phyloP scores from a whole-genome alignment of 495 filamentous ascomycete species.

The Aspergillus nanangensis region DNA sequence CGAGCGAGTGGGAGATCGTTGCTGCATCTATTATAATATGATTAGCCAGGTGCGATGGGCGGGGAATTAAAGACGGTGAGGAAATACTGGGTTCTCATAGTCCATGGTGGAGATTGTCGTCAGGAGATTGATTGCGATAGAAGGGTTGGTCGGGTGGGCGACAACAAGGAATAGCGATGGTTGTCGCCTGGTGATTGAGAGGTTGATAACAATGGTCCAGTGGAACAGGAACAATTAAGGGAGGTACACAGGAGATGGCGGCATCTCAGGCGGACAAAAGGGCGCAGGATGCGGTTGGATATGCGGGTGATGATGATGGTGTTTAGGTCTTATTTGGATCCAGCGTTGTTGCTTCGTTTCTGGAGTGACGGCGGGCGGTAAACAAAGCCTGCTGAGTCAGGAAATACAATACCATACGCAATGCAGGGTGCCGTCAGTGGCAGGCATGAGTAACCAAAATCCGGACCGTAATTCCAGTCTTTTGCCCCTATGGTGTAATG shows the following conservation, averaged over 20 bases:
- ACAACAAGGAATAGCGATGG: too few relatives aligned
- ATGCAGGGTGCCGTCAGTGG: too few relatives aligned
- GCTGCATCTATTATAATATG: conserved; percentile 19
- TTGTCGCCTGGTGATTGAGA: too few relatives aligned
- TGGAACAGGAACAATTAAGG: not conserved
- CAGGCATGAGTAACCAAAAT: too few relatives aligned
- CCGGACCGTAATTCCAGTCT: too few relatives aligned
- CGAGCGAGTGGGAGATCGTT: conserved; percentile 26
- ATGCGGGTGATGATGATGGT: not conserved
- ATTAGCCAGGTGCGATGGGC: not conserved
- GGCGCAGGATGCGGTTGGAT: not conserved
- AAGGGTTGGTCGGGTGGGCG: not conserved
- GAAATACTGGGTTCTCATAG: conserved; percentile 32
- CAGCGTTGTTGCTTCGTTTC: conserved; percentile 22
- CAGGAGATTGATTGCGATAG: not conserved
- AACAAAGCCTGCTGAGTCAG: conserved; percentile 37
- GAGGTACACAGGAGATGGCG: not conserved
- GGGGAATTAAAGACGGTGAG: conserved; percentile 2
- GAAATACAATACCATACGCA: too few relatives aligned
- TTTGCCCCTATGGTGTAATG: too few relatives aligned
- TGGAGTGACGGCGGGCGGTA: conserved; percentile 35
- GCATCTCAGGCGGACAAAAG: not conserved
- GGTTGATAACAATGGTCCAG: not conserved
- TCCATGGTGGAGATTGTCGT: conserved; percentile 25
- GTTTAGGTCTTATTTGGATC: too few relatives aligned